Base-by-base conservation (phyloP, 2,329 filamentous ascomycete genomes). In the Colletotrichum magnum region DNA sequence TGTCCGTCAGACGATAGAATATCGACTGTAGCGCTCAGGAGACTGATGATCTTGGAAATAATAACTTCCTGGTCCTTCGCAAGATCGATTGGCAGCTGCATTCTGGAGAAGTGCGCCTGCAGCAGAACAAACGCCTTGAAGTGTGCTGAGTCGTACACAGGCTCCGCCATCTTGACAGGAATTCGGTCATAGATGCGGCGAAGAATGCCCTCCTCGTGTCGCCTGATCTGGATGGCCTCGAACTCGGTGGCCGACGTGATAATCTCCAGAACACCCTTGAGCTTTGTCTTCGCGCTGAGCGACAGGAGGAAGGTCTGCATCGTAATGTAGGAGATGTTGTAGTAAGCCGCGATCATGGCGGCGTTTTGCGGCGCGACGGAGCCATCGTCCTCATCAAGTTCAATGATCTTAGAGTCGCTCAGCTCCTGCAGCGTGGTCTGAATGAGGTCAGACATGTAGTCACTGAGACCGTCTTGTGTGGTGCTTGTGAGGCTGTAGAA, bases 251-350 rank as follows among this genome's bases (percentile, higher is more conserved):
- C 97, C 1, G 96, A 97, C 1, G 96, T 98, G 70, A 98, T 91
- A 75, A 99, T 98, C 81, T 99, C 96, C 64, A 99, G 86, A 51
- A 99, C 95, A 54, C 94, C 94, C 87, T 99, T 99, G 73, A 99
- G 89, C 85, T 97, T 98, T 4, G 95, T 98, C 74, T 92, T 92
- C 50, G 90, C 90, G 64, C 90, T 95, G 54, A 99, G 87, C 15
- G 96, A 99, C 64, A 99, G 86, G 59, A 99, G 86, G 86, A 99
- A 95, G 0, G 96, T 99, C 83, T 99, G 95, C 95, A 99, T 99
- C 3, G 96, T 99, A 79, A 97, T 93, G 83, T 98, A 98, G 6
- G 95, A 98, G 77, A 99, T 97, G 81, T 98, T 98, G 87, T 99
- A 99, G 86, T 99, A 98, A 1, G 96, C 94, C 10, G 94, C 94